Base-by-base conservation (phyloP, 805 yeast species). In the Isabelozyma pseudorhagii region DNA sequence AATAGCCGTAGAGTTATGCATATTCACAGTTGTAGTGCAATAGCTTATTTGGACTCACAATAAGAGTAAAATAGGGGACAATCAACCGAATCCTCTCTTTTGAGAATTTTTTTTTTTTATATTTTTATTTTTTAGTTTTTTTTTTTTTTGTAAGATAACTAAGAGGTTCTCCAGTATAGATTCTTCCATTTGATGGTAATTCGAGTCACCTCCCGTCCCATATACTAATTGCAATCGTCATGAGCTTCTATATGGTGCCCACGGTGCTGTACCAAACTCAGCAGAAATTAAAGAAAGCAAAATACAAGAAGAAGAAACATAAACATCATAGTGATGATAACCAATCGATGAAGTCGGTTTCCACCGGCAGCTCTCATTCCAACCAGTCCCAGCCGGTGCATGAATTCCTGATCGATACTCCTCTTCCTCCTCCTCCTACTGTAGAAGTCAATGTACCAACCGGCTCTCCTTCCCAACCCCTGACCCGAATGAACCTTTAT, bases 201-300 rank as follows among this genome's bases (percentile, higher is more conserved):
- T 10, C 10, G 8, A 31, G 25, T 13, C 10, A 10, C 44, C 44
- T 18, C 14, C 29, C 17, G 2, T 15, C 2, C 17, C 17, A 6
- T 21, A 21, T 21, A 4, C 5, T 5, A 21, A 21, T 4, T 21
- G 25, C 25, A 21, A 28, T n/a, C 25, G 44, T 39, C 44, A 71
- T 72, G 77, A 70, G 68, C 51, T 72, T 66, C 54, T 71, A 61
- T 44, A 61, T 69, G 14, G 77, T 72, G 1, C 76, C 76, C 1
- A 52, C 72, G 17, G 67, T 71, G 49, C 70, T 68, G 62, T 73
- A 68, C 51, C 78, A 73, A 55, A 71, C 72, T 27, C 67, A 69
- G 49, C 74, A 73, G 53, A 71, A 72, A 52, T 46, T 71, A 40
- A 62, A 64, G 40, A 54, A 65, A 40, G 58, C 54, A 39, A 57